These are phyloP conservation scores for Stagonosporopsis tanaceti DNA, from an alignment of 2,329 filamentous ascomycete species.

Conservation along the genomic window DNA sequence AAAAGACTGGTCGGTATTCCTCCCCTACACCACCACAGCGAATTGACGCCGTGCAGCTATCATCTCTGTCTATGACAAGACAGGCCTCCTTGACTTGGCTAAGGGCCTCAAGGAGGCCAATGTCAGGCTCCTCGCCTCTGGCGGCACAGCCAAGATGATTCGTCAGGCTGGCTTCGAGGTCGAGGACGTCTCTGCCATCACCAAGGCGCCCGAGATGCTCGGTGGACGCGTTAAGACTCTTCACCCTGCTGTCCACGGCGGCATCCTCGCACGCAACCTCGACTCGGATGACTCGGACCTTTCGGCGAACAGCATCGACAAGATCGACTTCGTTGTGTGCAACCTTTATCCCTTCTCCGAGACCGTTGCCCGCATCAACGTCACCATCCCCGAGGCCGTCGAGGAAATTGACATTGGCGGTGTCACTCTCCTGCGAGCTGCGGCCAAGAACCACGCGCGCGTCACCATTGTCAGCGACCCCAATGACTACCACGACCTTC, in stretches of 20 bases:
- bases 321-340: slow-evolving; percentile 69
- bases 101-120: slow-evolving; percentile 49
- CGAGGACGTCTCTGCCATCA: slow-evolving; percentile 98
- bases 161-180: slow-evolving; percentile 95
- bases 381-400: slow-evolving; percentile 94
- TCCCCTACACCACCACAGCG: not conserved
- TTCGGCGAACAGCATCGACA: slow-evolving; percentile 55
- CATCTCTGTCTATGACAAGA: slow-evolving; percentile 99
- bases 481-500: slow-evolving; percentile 90
- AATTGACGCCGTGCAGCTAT: slow-evolving; percentile 67
- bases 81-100: slow-evolving; percentile 60
- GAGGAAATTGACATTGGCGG: slow-evolving; percentile 98
- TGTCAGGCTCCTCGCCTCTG: slow-evolving; percentile 80
- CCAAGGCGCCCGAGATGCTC: slow-evolving; percentile 93
- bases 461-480: slow-evolving; percentile 97
- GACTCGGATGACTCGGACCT: slow-evolving; percentile 97
- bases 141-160: slow-evolving; percentile 95
- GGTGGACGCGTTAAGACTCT: slow-evolving; percentile 93
- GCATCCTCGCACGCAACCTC: slow-evolving; percentile 92
- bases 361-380: slow-evolving; percentile 94
- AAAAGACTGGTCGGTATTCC: slow-evolving; percentile 45
- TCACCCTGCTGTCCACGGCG: slow-evolving; percentile 84
- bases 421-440: slow-evolving; percentile 93
- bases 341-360: slow-evolving; percentile 99
- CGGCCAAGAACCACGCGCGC: slow-evolving; percentile 95